Evolutionary conservation across 2,329 filamentous ascomycete genomes (phyloP), one percentile per base, ranked within the genome.

Genomic region (Penicillium psychrosexuale): DNA sequence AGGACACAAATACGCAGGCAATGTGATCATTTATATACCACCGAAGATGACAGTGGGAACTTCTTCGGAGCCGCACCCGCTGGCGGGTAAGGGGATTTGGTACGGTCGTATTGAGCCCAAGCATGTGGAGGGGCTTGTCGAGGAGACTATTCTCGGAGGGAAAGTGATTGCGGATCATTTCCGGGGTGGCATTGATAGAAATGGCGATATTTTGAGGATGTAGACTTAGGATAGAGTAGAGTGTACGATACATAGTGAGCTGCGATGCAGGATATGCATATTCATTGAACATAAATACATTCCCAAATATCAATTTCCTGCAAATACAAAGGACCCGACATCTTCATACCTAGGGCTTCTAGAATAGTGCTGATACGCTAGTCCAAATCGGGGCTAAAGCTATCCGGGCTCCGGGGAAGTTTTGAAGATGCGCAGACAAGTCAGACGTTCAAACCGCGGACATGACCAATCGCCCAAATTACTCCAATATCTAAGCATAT

Each of bases 1-100:
- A 22, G 93, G 93, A 0, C 93, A 97, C 78, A 96, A 96, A 78
- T 97, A 94, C 77, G 88, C 88, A 36, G 93, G 93, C 38, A 97
- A 97, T 68, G 85, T 97, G 62, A 89, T 97, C 77, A 79, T 97
- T 0, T 97, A 97, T 72, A 82, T 76, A 11, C 73, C 74, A 2
- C 69, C 70, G 1, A 63, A 61, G 13, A 68, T 74, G 64, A 68
- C 51, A 34, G 44, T 62, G 12, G 59, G 57, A n/a, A 42, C 40
- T 30, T 58, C 56, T 17, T 59, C 58, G 22, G 55, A 51, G n/a
- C 50, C 55, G 48, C 69, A 72, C 55, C 69, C 72, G 44, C 65
- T 76, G 61, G 72, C 74, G 9, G 74, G 74, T 5, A 75, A 70
- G 57, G 73, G 74, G 0, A 93, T 97, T 63, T 97, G 92, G 92